A percentile compares a stretch with the other conserved stretches of the same genome.
These are phyloP conservation scores for Hanseniaspora mollemarum DNA, from an alignment of 805 yeast species.

Conservation along the genomic window DNA sequence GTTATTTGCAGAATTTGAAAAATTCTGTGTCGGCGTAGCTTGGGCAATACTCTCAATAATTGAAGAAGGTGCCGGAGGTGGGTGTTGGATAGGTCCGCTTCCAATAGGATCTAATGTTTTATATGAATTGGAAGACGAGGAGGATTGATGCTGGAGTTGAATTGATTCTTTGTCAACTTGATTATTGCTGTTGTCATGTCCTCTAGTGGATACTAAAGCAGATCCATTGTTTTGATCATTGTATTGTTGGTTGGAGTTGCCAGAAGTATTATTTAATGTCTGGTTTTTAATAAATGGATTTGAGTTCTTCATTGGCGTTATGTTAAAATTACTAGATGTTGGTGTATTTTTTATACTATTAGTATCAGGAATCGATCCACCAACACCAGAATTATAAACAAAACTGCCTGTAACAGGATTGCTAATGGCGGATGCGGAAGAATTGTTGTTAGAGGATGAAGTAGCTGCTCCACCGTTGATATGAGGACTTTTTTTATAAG, in stretches of 20 bases:
- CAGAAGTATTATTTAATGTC: neutral
- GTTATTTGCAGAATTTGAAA: conserved; percentile 16
- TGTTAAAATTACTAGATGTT: conserved; percentile 11
- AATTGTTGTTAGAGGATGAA: conserved; percentile 20
- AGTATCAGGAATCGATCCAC: conserved; percentile 17
- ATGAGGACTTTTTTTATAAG: conserved; percentile 60
- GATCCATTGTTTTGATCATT: conserved; percentile 28
- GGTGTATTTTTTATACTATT: conserved; percentile 13
- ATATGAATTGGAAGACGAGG: conserved; percentile 22
- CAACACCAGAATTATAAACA: conserved; percentile 26
- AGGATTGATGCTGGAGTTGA: conserved; percentile 19
- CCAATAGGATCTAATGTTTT: conserved; percentile 11
- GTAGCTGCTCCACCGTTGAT: conserved; percentile 28
- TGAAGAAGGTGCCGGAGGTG: conserved; percentile 9
- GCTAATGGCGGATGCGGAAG: conserved; percentile 26
- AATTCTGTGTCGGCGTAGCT: neutral
- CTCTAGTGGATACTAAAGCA: too few relatives aligned
- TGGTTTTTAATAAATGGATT: conserved; percentile 10
- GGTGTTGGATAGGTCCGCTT: conserved; percentile 1
- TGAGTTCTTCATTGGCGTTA: conserved; percentile 12
- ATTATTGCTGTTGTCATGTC: conserved; percentile 20
- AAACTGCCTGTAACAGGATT: conserved; percentile 28
- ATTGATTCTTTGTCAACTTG: neutral
- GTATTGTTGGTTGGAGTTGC: conserved; percentile 25
- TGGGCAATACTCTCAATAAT: conserved; percentile 12